Conservation (phyloP, 2,329 filamentous ascomycete genomes). For the Calycina marina region DNA sequence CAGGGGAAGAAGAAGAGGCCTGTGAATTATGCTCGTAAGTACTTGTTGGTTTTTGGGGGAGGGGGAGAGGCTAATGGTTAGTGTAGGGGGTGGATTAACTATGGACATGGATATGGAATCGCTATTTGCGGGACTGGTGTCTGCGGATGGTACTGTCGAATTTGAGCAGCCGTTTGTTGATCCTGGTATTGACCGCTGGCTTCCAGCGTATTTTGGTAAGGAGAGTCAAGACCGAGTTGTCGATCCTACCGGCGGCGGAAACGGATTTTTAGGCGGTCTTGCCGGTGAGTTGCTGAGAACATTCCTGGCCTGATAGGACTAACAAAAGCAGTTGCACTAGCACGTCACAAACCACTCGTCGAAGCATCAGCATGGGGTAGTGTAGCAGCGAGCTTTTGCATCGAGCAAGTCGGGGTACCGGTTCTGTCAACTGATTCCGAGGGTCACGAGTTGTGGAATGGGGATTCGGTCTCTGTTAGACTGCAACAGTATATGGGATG, state of each 20-base stretch:
- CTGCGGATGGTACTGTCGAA: conserved; percentile 32
- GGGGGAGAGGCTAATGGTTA: background rate
- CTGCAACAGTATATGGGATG: conserved; percentile 31
- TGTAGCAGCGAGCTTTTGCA: conserved; percentile 79
- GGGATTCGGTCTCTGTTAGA: conserved; percentile 35
- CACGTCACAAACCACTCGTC: conserved; percentile 42
- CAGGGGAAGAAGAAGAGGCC: conserved; percentile 13
- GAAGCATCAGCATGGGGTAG: conserved; percentile 67
- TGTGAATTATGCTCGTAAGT: conserved; percentile 22
- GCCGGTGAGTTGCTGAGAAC: conserved; percentile 21
- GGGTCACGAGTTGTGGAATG: conserved; percentile 47
- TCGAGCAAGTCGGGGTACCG: conserved; percentile 87
- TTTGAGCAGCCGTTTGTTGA: conserved; percentile 35
- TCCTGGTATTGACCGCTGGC: conserved; percentile 48
- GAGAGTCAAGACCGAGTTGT: conserved; percentile 39
- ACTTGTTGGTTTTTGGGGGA: background rate
- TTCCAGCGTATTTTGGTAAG: conserved; percentile 56
- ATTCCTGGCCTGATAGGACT: no score
- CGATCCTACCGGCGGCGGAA: conserved; percentile 92
- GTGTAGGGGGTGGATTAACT: conserved; percentile 33
- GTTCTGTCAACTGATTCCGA: conserved; percentile 29
- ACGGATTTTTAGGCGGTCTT: conserved; percentile 63
- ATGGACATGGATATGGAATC: conserved; percentile 49
- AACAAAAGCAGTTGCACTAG: conserved; percentile 40
- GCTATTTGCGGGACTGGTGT: conserved; percentile 42